Base-by-base conservation (phyloP, 352 stramenopile species). In the Pythium aristosporum region DNA sequence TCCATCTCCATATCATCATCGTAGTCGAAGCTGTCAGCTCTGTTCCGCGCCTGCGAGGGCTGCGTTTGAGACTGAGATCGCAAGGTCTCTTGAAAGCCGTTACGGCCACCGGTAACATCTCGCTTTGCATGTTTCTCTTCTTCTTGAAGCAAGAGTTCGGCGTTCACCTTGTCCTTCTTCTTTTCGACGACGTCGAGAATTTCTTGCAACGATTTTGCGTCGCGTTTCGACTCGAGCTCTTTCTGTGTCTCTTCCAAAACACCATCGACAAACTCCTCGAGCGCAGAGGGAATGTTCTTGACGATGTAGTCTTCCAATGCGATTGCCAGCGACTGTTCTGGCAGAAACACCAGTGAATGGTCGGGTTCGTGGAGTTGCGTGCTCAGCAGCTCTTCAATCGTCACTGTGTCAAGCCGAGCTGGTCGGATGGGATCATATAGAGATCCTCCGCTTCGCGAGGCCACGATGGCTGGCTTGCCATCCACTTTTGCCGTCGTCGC, bases 231-330 rank as follows among this genome's bases (percentile, higher is more conserved):
- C 10, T 47, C 71, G 3, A 96, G 60, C 54, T 91, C 82, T 51
- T 69, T 72, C 67, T 94, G 86, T 15, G 86, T 92, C 20, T 89
- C 73, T 46, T 92, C 75, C 0, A 96, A 61, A 10, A 90, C 69
- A 10, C 60, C 68, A 42, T 87, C 75, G 16, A 92, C 83, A 67
- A 91, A 91, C 21, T 94, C 82, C 47, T 91, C 80, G 48, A 96
- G 76, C 21, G 87, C 87, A 2, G 79, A 83, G 25, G 84, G 60
- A 13, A 91, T 87, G 61, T 91, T 94, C 69, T 92, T 96, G 20
- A 88, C 52, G 1, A 91, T 83, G 58, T 93, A 96, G 2, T 90
- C 78, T 51, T 94, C 86, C 3, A 96, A 57, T 10, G 87, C 87
- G 16, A 88, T 71, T 30, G 79, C 72, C 28, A 96, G 56, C 37